Conservation (phyloP, 495 filamentous ascomycete species). For the Antarctomyces pellizariae region DNA sequence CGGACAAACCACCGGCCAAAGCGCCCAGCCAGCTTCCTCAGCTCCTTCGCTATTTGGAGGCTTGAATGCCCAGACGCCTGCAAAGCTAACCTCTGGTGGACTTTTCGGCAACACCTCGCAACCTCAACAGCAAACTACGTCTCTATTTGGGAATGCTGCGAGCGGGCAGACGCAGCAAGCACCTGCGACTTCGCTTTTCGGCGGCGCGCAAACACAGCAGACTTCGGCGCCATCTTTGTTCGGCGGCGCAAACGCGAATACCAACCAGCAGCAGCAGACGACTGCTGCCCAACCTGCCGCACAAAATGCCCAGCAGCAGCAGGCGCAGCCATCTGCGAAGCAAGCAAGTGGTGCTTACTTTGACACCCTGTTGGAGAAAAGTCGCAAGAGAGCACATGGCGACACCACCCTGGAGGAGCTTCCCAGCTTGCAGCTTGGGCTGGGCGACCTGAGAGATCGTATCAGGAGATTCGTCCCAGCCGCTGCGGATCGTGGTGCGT, state of each 20-base stretch:
- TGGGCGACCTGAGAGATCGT: constrained; percentile 69
- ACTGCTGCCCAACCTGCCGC: background rate
- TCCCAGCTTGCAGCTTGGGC: constrained; percentile 53
- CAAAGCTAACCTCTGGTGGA: too few relatives aligned
- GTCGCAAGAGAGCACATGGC: constrained; percentile 35
- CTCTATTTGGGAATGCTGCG: constrained; percentile 1
- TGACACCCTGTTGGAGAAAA: constrained; percentile 64
- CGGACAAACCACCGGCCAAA: too few relatives aligned
- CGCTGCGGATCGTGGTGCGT: constrained; percentile 19
- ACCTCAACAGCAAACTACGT: too few relatives aligned
- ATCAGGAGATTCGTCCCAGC: constrained; percentile 51
- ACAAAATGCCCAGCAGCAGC: constrained; percentile 3
- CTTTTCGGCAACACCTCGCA: too few relatives aligned
- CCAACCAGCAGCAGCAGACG: background rate
- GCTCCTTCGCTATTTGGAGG: constrained; percentile 1
- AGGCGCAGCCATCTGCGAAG: too few relatives aligned
- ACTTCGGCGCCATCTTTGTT: background rate
- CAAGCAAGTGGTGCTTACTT: constrained; percentile 53
- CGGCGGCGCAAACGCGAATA: constrained; percentile 1
- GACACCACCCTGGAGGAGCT: constrained; percentile 29
- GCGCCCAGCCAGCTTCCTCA: too few relatives aligned
- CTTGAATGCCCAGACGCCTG: background rate
- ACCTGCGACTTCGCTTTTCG: constrained; percentile 1
- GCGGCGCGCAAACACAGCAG: constrained; percentile 1
- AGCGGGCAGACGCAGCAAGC: constrained; percentile 1